A percentile compares a stretch with the other conserved stretches of the same genome.
Evolutionary conservation across 2,329 filamentous ascomycete genomes (phyloP).

Genomic region (Fusarium sp.): DNA sequence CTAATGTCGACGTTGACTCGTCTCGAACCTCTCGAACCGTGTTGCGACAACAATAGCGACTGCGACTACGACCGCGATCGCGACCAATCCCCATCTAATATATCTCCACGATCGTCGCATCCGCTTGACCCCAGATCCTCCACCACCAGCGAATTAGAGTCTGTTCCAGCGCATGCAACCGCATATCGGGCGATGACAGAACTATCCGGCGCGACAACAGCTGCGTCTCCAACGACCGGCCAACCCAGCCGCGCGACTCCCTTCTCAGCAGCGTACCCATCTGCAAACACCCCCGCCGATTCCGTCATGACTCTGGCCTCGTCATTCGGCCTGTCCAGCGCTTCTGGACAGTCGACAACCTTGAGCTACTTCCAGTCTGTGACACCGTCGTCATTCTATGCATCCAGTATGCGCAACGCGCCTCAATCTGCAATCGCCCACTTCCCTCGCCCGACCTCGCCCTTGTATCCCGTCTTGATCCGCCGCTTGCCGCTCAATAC

Average conservation of each 20-base stretch:
- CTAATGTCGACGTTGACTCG: not conserved
- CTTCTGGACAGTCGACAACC: not conserved
- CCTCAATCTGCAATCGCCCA: conserved; percentile 55
- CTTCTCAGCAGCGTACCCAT: conserved; percentile 37
- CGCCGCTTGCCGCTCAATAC: conserved; percentile 66
- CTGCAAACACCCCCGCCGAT: conserved; percentile 36
- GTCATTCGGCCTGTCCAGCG: not conserved
- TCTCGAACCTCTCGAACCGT: not conserved
- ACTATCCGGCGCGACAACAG: conserved; percentile 39
- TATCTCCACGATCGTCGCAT: conserved; percentile 42
- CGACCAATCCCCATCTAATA: conserved; percentile 26
- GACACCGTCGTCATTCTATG: conserved; percentile 50
- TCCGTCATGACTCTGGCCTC: not conserved
- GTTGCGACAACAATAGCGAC: conserved; percentile 27
- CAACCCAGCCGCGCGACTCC: conserved; percentile 49
- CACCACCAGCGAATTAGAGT: conserved; percentile 33
- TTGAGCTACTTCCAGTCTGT: conserved; percentile 2
- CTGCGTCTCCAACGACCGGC: conserved; percentile 41
- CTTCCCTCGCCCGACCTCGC: conserved; percentile 51
- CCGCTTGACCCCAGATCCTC: conserved; percentile 28
- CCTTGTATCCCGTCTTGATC: conserved; percentile 60
- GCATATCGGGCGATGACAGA: conserved; percentile 48
- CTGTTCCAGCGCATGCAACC: conserved; percentile 45
- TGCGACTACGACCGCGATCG: conserved; percentile 18
- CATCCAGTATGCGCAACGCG: conserved; percentile 54